These are phyloP conservation scores for Phytophthora hybrid DNA, from an alignment of 352 stramenopile genomes.

Conservation along the genomic window DNA sequence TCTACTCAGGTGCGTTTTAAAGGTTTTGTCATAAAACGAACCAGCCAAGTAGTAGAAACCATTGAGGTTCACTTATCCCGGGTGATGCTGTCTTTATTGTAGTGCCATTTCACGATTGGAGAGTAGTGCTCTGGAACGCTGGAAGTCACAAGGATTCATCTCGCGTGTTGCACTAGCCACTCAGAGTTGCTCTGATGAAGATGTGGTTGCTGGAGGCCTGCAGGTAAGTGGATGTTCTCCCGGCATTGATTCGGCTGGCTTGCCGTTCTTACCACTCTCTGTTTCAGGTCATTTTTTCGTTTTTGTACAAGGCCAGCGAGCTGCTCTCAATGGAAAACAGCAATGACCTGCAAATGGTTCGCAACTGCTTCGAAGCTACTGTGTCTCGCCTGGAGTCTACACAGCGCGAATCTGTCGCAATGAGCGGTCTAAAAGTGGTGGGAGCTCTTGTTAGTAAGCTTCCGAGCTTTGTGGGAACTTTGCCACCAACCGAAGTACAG, in stretches of 20 bases:
- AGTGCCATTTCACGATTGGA: constrained; percentile 42
- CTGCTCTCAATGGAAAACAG: constrained; percentile 34
- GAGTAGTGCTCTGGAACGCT: constrained; percentile 26
- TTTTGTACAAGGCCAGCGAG: constrained; percentile 49
- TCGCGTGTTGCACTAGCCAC: constrained; percentile 28
- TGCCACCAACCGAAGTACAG: constrained; percentile 34
- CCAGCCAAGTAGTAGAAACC: background rate
- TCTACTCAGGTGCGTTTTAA: constrained; percentile 57
- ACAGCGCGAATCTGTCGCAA: constrained; percentile 43
- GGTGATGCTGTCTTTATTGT: background rate
- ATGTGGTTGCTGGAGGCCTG: constrained; percentile 37
- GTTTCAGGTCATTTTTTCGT: constrained; percentile 55
- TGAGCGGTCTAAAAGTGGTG: constrained; percentile 69
- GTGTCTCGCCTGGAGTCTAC: constrained; percentile 33
- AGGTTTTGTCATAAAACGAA: background rate
- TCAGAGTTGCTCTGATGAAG: constrained; percentile 27
- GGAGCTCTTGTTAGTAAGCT: constrained; percentile 65
- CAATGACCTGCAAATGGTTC: constrained; percentile 30
- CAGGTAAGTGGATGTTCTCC: constrained; percentile 32
- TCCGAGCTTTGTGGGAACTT: constrained; percentile 41
- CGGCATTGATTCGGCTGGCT: background rate
- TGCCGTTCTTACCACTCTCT: constrained; percentile 11
- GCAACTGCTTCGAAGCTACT: constrained; percentile 35
- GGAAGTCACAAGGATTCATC: constrained; percentile 38
- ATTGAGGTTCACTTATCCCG: background rate